Percentiles rank a stretch among this genome's conserved stretches.
phyloP scores from a whole-genome alignment of 768 basidiomycete genomes.

The Paxillus involutus region DNA sequence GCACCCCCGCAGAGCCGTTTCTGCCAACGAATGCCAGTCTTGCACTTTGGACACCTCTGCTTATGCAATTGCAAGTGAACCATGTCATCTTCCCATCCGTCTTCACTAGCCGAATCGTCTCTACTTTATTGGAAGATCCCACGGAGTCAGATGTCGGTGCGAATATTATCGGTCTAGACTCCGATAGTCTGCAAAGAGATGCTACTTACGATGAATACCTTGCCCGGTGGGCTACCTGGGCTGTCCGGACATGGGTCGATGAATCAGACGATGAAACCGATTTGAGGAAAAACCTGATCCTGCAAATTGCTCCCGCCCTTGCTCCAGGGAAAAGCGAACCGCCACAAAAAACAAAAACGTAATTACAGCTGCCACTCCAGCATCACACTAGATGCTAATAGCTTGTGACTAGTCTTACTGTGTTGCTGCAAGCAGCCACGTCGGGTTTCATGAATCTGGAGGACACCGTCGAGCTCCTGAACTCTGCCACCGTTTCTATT shows the following conservation, averaged over 20 bases:
- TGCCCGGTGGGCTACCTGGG: conserved; percentile 73
- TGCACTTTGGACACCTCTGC: conserved; percentile 66
- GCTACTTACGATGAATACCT: conserved; percentile 56
- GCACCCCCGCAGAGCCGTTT: conserved; percentile 40
- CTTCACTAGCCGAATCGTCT: conserved; percentile 47
- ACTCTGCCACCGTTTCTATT: not conserved
- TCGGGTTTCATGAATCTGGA: conserved; percentile 19
- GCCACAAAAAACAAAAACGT: conserved; percentile 35
- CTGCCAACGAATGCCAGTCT: conserved; percentile 52
- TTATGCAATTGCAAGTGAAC: conserved; percentile 53
- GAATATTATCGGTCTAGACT: conserved; percentile 17
- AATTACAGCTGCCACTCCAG: conserved; percentile 9
- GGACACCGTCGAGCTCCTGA: conserved; percentile 18
- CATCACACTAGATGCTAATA: conserved; percentile 4
- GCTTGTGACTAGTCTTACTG: conserved; percentile 16
- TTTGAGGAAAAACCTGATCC: conserved; percentile 45
- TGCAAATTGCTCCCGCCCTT: conserved; percentile 47
- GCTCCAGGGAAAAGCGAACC: conserved; percentile 35
- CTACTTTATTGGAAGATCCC: conserved; percentile 29
- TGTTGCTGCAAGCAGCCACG: conserved; percentile 20
- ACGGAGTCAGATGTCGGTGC: conserved; percentile 9
- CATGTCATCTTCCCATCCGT: conserved; percentile 55
- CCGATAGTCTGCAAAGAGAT: conserved; percentile 29
- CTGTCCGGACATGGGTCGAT: conserved; percentile 40
- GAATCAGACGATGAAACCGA: conserved; percentile 35